phyloP scores from a whole-genome alignment of 768 basidiomycete species.

The Collybiopsis confluens region DNA sequence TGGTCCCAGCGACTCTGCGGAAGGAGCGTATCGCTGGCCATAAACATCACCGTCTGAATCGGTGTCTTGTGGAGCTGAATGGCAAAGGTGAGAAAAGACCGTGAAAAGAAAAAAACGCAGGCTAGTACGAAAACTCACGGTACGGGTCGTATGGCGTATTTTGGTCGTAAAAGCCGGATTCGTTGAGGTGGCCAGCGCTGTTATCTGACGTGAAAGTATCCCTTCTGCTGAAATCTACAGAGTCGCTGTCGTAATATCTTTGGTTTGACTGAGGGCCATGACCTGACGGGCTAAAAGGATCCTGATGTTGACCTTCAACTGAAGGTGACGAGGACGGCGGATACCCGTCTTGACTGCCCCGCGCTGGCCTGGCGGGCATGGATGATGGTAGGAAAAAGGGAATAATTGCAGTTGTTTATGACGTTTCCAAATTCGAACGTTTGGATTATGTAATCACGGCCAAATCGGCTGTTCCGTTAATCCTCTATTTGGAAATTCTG shows the following conservation, averaged over 20 bases:
- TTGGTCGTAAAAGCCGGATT: slow-evolving; percentile 64
- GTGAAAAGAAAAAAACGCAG: slow-evolving; percentile 6
- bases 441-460: no score
- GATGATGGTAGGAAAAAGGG: slow-evolving; percentile 15
- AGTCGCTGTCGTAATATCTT: slow-evolving; percentile 71
- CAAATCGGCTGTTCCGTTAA: no score
- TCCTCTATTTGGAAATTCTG: no score
- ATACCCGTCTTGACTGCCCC: slow-evolving; percentile 60
- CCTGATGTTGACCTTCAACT: slow-evolving; percentile 55
- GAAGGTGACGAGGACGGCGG: slow-evolving; percentile 54
- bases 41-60: slow-evolving; percentile 78
- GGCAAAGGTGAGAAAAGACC: slow-evolving; percentile 16
- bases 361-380: slow-evolving; percentile 56
- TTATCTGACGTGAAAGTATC: slow-evolving; percentile 67
- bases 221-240: slow-evolving; percentile 61
- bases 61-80: slow-evolving; percentile 70
- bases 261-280: slow-evolving; percentile 29
- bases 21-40: slow-evolving; percentile 64
- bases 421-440: no score
- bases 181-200: slow-evolving; percentile 59
- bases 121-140: slow-evolving; percentile 33
- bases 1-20: slow-evolving; percentile 70
- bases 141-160: slow-evolving; percentile 60
- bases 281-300: slow-evolving; percentile 54
- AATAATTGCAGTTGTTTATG: no score